Base-by-base conservation (phyloP, 257 asterid species). In the Solanum virginianum region DNA sequence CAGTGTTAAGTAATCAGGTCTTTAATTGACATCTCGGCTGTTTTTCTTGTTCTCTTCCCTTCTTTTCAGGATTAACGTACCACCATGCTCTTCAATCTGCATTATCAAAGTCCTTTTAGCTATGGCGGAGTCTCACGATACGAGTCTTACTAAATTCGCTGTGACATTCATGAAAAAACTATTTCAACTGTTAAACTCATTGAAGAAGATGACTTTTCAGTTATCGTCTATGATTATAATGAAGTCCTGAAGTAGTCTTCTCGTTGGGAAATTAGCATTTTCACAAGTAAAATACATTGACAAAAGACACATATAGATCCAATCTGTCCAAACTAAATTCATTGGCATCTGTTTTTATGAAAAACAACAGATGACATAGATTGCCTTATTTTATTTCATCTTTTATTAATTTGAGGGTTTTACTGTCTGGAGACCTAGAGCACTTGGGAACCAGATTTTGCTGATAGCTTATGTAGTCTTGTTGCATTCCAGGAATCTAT, bases 401-500 rank as follows among this genome's bases (percentile, higher is more conserved):
- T 70, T 41, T 70, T 70, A 70, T 29, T 54, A 41, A 41, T 41
- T 70, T 41, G 54, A 39, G 80, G 32, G 80, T 70, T 70, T 70
- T 29, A 70, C 0, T 18, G 32, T 70, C 55, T 70, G 32, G 55
- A 70, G 41, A 29, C 18, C 54, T 70, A 20, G 80, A 70, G 43
- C 18, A 41, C 32, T 70, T 18, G 29, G 1, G 62, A 51, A 47
- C 82, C 17, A 51, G 62, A 77, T 49, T 24, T 49, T 10, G 7
- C 22, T 79, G 49, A 79, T 5, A 39, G 29, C 83, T 79, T 85
- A 81, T 81, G 5, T 71, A 24, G 56, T 49, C 72, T 9, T 80
- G 68, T 84, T 83, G 75, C 83, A 54, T 87, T 88, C 83, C 89
- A 95, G 99, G 99, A 97, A 88, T 93, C 97, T 69, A 93, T 86